These are phyloP conservation scores for Solanum etuberosum DNA, from an alignment of 257 asterid species.

Conservation along the genomic window DNA sequence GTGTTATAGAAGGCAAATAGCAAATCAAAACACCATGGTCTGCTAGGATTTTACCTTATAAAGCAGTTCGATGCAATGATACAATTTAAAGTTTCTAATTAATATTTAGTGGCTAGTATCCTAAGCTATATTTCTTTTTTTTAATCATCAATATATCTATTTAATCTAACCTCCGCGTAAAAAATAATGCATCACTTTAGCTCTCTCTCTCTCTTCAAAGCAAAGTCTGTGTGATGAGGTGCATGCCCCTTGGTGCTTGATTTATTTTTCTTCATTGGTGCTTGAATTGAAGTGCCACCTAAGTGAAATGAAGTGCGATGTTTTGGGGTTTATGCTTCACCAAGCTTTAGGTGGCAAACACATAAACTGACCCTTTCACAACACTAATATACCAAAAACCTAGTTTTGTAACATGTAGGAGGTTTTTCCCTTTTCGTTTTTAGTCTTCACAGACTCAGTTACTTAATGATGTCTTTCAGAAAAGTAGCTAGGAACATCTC, in stretches of 20 bases:
- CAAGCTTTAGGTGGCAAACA: neutral
- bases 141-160: neutral
- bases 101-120: neutral
- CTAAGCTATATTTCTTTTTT: neutral
- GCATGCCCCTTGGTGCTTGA: neutral
- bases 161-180: neutral
- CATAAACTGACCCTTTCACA: neutral
- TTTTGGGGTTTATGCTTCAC: neutral
- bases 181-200: neutral
- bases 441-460: neutral
- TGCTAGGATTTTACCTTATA: neutral
- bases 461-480: neutral
- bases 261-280: neutral
- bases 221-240: neutral
- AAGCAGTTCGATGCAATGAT: neutral
- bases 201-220: neutral
- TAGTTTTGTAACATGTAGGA: neutral
- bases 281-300: neutral
- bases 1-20: neutral
- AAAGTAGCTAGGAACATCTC: neutral
- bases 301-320: neutral
- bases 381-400: neutral
- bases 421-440: neutral
- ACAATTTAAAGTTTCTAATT: neutral
- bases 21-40: neutral